Evolutionary conservation across 768 basidiomycete species (phyloP).

Genomic region (Rhizopogon rudus): DNA sequence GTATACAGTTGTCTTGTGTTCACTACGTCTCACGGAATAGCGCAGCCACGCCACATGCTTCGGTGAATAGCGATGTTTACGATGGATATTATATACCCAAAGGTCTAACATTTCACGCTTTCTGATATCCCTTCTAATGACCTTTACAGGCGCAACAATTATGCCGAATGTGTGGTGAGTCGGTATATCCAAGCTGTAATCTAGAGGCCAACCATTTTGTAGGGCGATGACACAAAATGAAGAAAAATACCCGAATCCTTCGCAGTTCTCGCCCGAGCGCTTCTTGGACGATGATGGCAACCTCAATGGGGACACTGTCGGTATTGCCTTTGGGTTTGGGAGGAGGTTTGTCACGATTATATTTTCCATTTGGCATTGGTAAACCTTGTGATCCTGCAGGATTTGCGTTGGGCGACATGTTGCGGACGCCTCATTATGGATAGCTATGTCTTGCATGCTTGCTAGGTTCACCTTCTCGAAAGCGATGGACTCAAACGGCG

Average conservation of each 20-base stretch:
- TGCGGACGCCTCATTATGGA: conserved; percentile 24
- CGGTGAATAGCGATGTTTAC: conserved; percentile 17
- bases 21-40: background rate
- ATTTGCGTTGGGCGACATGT: conserved; percentile 20
- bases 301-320: conserved; percentile 16
- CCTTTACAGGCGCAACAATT: conserved; percentile 15
- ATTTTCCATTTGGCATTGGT: background rate
- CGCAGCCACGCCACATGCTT: conserved; percentile 14
- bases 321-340: conserved; percentile 20
- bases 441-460: conserved; percentile 22
- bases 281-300: conserved; percentile 18
- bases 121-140: background rate
- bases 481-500: conserved; percentile 16
- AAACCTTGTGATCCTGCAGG: conserved; percentile 2
- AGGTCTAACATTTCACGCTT: conserved; percentile 1
- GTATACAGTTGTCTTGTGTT: background rate
- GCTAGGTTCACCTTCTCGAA: conserved; percentile 23
- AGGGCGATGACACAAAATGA: conserved; percentile 32
- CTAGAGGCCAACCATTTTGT: background rate
- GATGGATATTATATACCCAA: conserved; percentile 24
- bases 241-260: conserved; percentile 26
- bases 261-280: conserved; percentile 27
- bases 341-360: conserved; percentile 13
- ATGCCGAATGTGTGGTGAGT: conserved; percentile 25
- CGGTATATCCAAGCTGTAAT: background rate